Evolutionary conservation across 2,329 filamentous ascomycete genomes (phyloP).

Genomic region (Neonectria magnoliae): DNA sequence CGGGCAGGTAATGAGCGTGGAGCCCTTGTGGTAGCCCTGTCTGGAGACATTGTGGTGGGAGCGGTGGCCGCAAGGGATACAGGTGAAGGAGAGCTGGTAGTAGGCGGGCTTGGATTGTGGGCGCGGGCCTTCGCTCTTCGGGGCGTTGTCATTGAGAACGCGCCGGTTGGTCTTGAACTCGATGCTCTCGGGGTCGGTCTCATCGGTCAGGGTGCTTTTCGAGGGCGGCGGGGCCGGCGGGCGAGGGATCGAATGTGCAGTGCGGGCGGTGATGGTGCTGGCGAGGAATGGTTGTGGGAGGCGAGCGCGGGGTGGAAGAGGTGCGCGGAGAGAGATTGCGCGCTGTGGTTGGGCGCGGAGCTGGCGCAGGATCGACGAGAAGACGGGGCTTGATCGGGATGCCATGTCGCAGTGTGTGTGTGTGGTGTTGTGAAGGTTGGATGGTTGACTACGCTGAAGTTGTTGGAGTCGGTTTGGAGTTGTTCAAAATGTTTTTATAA

Average conservation of each 20-base stretch:
- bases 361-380: conserved; percentile 32
- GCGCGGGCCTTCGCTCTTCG: conserved; percentile 43
- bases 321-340: conserved; percentile 24
- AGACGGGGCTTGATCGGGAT: conserved; percentile 36
- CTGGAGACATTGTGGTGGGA: conserved; percentile 90
- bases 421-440: conserved; percentile 1
- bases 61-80: conserved; percentile 81
- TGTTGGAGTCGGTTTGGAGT: conserved; percentile 10
- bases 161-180: conserved; percentile 20
- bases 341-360: conserved; percentile 29
- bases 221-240: conserved; percentile 34
- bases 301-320: conserved; percentile 19
- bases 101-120: conserved; percentile 64
- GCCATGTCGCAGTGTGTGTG: conserved; percentile 40
- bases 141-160: conserved; percentile 28
- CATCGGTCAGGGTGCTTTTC: conserved; percentile 25
- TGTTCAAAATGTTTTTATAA: conserved; percentile 33
- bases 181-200: conserved; percentile 19
- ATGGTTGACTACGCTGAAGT: not conserved
- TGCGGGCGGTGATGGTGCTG: conserved; percentile 37
- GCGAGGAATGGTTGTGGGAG: conserved; percentile 28
- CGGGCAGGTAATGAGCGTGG: conserved; percentile 89
- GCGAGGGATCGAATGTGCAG: conserved; percentile 50
- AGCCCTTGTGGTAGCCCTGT: conserved; percentile 93
- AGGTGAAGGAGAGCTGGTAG: conserved; percentile 93